These are phyloP conservation scores for Nicotiana tabacum DNA, from an alignment of 257 asterid genomes.

Conservation along the genomic window DNA sequence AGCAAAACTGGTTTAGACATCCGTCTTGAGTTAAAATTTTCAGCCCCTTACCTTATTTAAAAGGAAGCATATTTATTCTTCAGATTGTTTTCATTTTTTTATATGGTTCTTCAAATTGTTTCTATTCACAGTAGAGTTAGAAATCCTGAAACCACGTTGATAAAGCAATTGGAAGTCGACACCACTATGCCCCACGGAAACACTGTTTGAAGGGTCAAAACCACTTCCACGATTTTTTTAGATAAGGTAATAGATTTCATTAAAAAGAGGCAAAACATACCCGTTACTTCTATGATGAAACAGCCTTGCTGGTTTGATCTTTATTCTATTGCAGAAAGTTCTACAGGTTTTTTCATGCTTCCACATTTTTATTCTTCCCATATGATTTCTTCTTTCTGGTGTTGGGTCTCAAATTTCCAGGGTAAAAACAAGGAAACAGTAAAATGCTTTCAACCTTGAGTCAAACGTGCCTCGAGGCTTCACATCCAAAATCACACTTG, in stretches of 20 bases:
- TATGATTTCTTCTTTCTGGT: neutral
- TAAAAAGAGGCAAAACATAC: no score
- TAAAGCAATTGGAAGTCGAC: neutral
- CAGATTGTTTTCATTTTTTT: neutral
- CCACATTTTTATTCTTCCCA: neutral
- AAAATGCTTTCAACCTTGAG: neutral
- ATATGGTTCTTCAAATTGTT: slow-evolving; percentile 1
- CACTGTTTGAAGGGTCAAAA: neutral
- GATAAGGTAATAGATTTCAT: no score
- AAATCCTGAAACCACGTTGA: neutral
- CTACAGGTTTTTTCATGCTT: neutral
- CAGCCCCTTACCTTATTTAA: neutral
- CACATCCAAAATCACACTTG: neutral
- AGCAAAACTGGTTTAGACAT: neutral
- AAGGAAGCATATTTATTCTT: neutral
- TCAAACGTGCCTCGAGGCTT: neutral
- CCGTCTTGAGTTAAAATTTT: neutral
- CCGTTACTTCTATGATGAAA: neutral
- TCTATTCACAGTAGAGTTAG: neutral
- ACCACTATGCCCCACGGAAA: neutral
- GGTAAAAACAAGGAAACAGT: neutral
- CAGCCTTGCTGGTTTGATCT: neutral
- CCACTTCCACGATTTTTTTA: neutral
- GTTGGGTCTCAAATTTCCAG: neutral
- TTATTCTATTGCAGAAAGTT: neutral